Evolutionary conservation across 108 stramenopile species (phyloP).

Genomic region (Stephanodiscus triporus): DNA sequence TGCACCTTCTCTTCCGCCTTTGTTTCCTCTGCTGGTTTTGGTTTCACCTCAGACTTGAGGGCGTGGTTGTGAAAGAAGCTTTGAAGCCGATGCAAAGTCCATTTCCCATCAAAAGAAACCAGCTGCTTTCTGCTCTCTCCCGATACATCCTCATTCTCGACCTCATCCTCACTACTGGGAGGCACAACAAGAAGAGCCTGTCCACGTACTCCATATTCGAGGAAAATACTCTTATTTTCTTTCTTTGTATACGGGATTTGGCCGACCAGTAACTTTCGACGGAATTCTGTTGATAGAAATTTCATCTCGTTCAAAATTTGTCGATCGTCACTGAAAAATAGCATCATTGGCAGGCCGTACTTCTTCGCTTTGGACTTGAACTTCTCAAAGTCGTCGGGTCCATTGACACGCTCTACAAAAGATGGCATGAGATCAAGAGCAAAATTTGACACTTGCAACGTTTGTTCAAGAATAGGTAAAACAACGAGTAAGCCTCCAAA

Average conservation of each 20-base stretch:
- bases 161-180: background rate
- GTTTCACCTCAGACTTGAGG: conserved; percentile 39
- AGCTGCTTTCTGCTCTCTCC: conserved; percentile 23
- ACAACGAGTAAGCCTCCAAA: background rate
- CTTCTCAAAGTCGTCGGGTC: conserved; percentile 47
- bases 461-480: background rate
- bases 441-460: conserved; percentile 44
- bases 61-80: conserved; percentile 62
- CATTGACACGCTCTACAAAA: conserved; percentile 57
- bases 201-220: conserved; percentile 51
- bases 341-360: conserved; percentile 58
- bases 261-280: conserved; percentile 56
- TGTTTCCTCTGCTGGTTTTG: conserved; percentile 9
- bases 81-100: conserved; percentile 50
- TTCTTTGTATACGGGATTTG: conserved; percentile 61
- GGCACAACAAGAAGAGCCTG: conserved; percentile 52
- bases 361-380: conserved; percentile 52
- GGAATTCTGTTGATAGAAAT: conserved; percentile 64
- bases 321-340: conserved; percentile 61
- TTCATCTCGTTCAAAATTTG: conserved; percentile 57
- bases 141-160: conserved; percentile 5
- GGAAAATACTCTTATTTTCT: conserved; percentile 51
- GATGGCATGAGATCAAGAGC: conserved; percentile 62
- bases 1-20: conserved; percentile 20
- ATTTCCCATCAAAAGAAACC: conserved; percentile 51